Conservation (phyloP, 495 filamentous ascomycete genomes). For the Penicillium diatomitis region DNA sequence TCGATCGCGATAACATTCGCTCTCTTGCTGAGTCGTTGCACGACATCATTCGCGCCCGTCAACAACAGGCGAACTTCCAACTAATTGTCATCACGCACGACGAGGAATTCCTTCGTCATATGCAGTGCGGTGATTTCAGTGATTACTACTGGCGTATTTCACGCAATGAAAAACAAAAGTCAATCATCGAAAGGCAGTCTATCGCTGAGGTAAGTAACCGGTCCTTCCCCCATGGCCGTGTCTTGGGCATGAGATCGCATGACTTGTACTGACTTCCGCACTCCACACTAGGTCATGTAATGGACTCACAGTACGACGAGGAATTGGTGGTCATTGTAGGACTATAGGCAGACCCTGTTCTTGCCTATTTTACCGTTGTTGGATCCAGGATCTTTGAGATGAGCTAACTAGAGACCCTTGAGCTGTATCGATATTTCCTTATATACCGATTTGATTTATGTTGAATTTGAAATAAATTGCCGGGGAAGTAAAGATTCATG, state of each 20-base stretch:
- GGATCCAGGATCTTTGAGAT: neutral
- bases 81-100: constrained; percentile 98
- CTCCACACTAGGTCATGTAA: constrained; percentile 15
- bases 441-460: too few relatives aligned
- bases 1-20: constrained; percentile 89
- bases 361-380: neutral
- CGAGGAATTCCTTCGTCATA: constrained; percentile 87
- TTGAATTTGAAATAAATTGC: too few relatives aligned
- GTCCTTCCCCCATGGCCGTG: too few relatives aligned
- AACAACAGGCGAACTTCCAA: constrained; percentile 88
- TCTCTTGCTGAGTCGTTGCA: constrained; percentile 78
- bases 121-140: constrained; percentile 91
- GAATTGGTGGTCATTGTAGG: neutral
- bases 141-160: constrained; percentile 85
- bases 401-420: neutral
- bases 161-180: constrained; percentile 79
- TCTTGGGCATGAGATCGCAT: too few relatives aligned
- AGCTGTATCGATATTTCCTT: neutral
- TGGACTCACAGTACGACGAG: neutral
- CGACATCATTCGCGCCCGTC: constrained; percentile 76
- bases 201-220: constrained; percentile 44
- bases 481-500: too few relatives aligned
- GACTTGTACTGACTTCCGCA: constrained; percentile 4
- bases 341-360: neutral
- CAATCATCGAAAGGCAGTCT: constrained; percentile 66